phyloP scores from a whole-genome alignment of 2,329 filamentous ascomycete species.

The Apiospora malaysiana region DNA sequence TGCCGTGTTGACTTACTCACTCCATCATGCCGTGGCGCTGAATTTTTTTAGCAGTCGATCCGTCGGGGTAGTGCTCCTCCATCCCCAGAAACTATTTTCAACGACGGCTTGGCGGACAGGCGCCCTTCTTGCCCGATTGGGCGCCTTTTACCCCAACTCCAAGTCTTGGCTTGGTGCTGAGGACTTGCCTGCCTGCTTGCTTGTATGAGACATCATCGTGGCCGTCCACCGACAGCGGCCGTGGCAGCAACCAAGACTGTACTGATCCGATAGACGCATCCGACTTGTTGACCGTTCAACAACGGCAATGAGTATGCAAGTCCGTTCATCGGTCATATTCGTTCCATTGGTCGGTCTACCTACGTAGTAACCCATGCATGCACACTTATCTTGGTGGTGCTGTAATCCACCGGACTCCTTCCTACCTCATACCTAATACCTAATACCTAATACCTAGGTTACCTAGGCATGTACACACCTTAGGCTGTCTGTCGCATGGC shows the following conservation, averaged over 20 bases:
- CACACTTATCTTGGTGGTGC: conserved; percentile 2
- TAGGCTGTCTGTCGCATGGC: neutral
- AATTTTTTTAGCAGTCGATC: conserved; percentile 7
- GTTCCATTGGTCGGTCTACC: conserved; percentile 6
- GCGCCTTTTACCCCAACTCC: conserved; percentile 13
- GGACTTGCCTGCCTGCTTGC: too few species aligned
- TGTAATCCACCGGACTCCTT: neutral
- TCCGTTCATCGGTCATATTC: conserved; percentile 14
- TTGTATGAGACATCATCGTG: neutral
- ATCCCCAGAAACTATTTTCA: conserved; percentile 14
- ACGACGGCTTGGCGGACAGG: conserved; percentile 10
- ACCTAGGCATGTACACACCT: too few species aligned
- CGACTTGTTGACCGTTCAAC: conserved; percentile 10
- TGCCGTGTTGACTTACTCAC: neutral
- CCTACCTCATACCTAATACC: neutral
- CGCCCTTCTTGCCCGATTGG: neutral
- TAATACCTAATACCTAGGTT: neutral
- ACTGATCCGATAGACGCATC: neutral
- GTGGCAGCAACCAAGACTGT: too few species aligned
- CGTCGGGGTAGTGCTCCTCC: conserved; percentile 13
- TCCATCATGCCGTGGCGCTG: neutral
- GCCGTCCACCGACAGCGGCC: too few species aligned
- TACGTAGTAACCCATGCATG: conserved; percentile 6
- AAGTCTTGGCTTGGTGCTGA: conserved; percentile 12
- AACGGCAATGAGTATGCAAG: neutral